Evolutionary conservation across 305 asterid genomes (phyloP).

Genomic region (Coffea humblotiana): DNA sequence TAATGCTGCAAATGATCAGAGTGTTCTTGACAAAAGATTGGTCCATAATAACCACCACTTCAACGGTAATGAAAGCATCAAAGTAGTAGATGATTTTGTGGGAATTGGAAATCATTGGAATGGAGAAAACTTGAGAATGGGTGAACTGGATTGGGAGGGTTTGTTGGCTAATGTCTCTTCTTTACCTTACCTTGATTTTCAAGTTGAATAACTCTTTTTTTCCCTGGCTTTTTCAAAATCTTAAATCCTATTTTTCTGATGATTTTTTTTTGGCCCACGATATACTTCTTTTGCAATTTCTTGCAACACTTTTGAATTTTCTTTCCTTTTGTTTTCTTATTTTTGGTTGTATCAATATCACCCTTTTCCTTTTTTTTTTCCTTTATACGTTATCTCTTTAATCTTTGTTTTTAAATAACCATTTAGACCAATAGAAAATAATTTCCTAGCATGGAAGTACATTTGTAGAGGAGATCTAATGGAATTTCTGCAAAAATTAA

Average conservation of each 20-base stretch:
- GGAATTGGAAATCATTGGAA: conserved; percentile 72
- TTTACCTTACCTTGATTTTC: conserved; percentile 87
- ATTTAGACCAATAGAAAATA: neutral
- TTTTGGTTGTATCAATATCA: too few species aligned
- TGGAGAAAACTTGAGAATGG: conserved; percentile 70
- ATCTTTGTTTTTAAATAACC: neutral
- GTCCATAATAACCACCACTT: conserved; percentile 22
- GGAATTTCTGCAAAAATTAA: neutral
- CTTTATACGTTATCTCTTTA: neutral
- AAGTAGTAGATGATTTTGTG: conserved; percentile 40
- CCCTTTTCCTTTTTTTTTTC: too few species aligned
- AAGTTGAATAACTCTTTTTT: conserved; percentile 36
- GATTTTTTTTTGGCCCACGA: neutral
- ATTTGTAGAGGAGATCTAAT: neutral
- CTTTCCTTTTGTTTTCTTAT: neutral
- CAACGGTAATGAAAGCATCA: conserved; percentile 25
- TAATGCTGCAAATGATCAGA: conserved; percentile 24
- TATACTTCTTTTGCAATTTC: neutral
- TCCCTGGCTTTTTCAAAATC: conserved; percentile 3
- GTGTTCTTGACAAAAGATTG: conserved; percentile 15
- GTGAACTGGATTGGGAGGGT: conserved; percentile 97
- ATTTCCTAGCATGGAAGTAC: neutral
- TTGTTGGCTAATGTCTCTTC: conserved; percentile 94
- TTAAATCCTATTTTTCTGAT: neutral
- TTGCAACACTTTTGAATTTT: neutral